Evolutionary conservation across 306 rosid genomes (phyloP), one percentile per base, ranked within the genome.

Genomic region (Dryas octopetala): DNA sequence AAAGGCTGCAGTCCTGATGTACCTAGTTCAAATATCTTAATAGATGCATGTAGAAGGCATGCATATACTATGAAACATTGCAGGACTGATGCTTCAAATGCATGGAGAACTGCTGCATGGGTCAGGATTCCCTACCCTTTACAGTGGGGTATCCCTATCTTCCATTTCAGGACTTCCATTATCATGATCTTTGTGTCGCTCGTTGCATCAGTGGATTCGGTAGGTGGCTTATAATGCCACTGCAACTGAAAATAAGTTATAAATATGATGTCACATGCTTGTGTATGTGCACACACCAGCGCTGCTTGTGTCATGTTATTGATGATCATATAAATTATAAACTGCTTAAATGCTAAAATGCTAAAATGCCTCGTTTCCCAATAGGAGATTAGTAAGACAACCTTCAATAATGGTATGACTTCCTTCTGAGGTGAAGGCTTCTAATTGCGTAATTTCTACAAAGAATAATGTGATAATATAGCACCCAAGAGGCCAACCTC

Each of bases 201-300:
- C 64, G 89, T 91, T 62, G 90, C 97, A 47, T 86, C 97, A 59
- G 96, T 95, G 75, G 97, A 95, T 79, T 95, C 97, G 67, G 97
- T 88, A 70, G 72, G 97, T 86, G 63, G 55, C 75, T 77, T 68
- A 46, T 45, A 55, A 49, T 49, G 68, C 70, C 53, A 60, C 64
- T 81, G 67, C 40, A 68, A 10, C 17, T 45, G 65, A 45, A 75
- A 50, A 43, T 66, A 17, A 60, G 9, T 68, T 59, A 38, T 12
- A 38, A 26, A 53, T 59, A 38, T 59, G 66, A 17, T 32, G 12
- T 62, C 41, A 38, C 63, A 74, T 62, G 62, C 52, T 10, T 50
- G 3, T 55, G 9, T 55, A 26, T 14, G 5, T 12, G 26, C 75
- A 40, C n/a, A 15, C 61, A 50, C 49, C 11, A 63, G 10, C 23